These are phyloP conservation scores for Trichoderma sp. DNA, from an alignment of 2,329 filamentous ascomycete genomes.

Conservation along the genomic window DNA sequence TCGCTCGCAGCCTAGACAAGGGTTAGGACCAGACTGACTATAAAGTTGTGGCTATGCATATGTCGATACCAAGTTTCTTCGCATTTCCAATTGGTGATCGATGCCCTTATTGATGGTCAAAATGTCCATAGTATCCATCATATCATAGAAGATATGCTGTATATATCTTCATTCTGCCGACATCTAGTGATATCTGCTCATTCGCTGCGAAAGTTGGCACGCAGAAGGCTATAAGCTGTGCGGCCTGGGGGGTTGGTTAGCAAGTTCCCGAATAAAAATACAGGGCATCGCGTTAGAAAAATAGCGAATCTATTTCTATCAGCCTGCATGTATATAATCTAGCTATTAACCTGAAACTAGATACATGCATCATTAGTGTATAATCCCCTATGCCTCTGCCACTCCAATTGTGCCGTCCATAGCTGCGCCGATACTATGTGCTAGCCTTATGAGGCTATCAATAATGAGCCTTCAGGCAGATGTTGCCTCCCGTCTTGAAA, in stretches of 20 bases:
- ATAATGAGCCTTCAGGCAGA: background rate
- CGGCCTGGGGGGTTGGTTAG: background rate
- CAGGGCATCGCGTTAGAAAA: background rate
- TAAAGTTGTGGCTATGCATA: background rate
- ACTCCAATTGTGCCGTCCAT: background rate
- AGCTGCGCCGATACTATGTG: background rate
- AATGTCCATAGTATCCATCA: background rate
- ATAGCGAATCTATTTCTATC: background rate
- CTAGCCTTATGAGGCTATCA: background rate
- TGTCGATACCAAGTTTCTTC: background rate
- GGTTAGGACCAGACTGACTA: background rate
- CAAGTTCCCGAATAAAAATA: background rate
- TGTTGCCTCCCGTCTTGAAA: background rate
- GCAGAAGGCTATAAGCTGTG: background rate
- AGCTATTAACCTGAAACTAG: background rate
- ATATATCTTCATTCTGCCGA: no score
- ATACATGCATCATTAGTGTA: background rate
- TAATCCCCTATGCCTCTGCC: fast-evolving
- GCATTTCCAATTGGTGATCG: background rate
- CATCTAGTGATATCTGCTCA: no score
- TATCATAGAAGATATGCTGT: background rate
- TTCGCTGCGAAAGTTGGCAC: no score
- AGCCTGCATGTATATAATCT: background rate
- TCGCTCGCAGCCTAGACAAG: background rate
- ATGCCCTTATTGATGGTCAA: background rate